A percentile compares a stretch with the other conserved stretches of the same genome.
Evolutionary conservation across 2,329 filamentous ascomycete species (phyloP).

Genomic region (Nothopassalora personata): DNA sequence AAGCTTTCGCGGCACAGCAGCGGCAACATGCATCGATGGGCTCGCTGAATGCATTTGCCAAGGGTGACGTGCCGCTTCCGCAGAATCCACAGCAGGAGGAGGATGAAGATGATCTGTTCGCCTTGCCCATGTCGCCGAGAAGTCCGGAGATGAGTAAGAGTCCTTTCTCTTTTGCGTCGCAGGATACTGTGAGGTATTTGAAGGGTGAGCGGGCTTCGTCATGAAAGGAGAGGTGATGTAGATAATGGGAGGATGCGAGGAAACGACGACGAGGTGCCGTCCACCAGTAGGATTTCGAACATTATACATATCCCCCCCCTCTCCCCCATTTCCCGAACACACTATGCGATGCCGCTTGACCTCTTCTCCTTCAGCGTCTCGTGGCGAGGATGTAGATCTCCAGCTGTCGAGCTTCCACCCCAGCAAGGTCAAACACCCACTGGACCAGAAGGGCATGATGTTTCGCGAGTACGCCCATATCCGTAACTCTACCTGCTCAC

Average conservation of each 20-base stretch:
- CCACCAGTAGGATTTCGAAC: too few species aligned
- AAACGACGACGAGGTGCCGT: not conserved
- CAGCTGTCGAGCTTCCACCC: too few species aligned
- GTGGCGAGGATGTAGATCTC: too few species aligned
- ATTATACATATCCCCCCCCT: too few species aligned
- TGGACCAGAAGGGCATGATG: too few species aligned
- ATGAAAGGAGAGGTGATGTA: not conserved
- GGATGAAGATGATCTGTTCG: conserved; percentile 77
- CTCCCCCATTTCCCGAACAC: too few species aligned
- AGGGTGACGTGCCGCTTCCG: conserved; percentile 20
- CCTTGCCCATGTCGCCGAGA: conserved; percentile 76
- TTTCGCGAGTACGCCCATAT: too few species aligned
- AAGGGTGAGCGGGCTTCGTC: conserved; percentile 17
- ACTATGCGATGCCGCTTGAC: too few species aligned
- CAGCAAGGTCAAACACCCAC: too few species aligned
- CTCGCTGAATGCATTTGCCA: conserved; percentile 42
- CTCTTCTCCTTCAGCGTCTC: too few species aligned
- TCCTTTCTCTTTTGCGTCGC: conserved; percentile 62
- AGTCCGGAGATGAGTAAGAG: conserved; percentile 81
- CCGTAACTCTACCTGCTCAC: too few species aligned
- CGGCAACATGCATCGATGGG: conserved; percentile 34
- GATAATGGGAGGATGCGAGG: not conserved
- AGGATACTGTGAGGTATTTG: conserved; percentile 35
- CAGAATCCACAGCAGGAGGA: conserved; percentile 41
- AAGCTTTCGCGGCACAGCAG: conserved; percentile 37